A percentile compares a stretch with the other conserved stretches of the same genome.
Conservation (phyloP, 148 eudicot species). For the Nyssa sinensis region DNA sequence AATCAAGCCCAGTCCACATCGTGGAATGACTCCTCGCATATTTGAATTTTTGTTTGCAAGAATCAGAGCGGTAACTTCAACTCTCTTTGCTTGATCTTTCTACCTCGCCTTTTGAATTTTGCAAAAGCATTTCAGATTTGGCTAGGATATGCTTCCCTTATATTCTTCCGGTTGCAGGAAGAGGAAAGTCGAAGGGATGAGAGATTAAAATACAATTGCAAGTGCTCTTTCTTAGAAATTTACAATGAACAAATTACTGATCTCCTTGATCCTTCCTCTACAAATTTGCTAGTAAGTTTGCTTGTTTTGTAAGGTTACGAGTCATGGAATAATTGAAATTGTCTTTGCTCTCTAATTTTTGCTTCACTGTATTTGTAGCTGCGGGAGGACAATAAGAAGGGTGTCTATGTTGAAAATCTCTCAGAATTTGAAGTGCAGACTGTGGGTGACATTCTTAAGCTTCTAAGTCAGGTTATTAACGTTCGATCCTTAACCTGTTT, state of each 20-base stretch:
- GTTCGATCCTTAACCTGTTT: conserved; percentile 2
- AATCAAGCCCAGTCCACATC: conserved; percentile 72
- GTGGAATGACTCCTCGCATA: conserved; percentile 97
- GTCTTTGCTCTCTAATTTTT: conserved; percentile 5
- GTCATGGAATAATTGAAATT: background rate
- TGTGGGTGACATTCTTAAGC: conserved; percentile 81
- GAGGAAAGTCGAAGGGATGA: conserved; percentile 97
- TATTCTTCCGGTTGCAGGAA: conserved; percentile 48
- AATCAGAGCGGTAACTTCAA: conserved; percentile 72
- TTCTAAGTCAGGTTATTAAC: conserved; percentile 65
- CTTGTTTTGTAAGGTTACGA: background rate
- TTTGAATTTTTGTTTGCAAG: conserved; percentile 97
- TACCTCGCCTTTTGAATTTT: conserved; percentile 6
- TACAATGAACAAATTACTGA: conserved; percentile 95
- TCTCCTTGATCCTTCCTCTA: conserved; percentile 92
- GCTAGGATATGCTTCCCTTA: conserved; percentile 4
- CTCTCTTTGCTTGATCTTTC: conserved; percentile 10
- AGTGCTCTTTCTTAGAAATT: conserved; percentile 95
- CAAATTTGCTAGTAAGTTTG: conserved; percentile 77
- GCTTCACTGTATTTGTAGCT: conserved; percentile 40
- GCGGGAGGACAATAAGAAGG: conserved; percentile 87
- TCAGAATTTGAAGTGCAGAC: conserved; percentile 91
- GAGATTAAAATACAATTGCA: conserved; percentile 76
- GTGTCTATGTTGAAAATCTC: conserved; percentile 95
- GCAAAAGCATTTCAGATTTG: conserved; percentile 1